A percentile compares a stretch with the other conserved stretches of the same genome.
Conservation (phyloP, 2,329 filamentous ascomycete genomes). For the Monosporascus sp. region DNA sequence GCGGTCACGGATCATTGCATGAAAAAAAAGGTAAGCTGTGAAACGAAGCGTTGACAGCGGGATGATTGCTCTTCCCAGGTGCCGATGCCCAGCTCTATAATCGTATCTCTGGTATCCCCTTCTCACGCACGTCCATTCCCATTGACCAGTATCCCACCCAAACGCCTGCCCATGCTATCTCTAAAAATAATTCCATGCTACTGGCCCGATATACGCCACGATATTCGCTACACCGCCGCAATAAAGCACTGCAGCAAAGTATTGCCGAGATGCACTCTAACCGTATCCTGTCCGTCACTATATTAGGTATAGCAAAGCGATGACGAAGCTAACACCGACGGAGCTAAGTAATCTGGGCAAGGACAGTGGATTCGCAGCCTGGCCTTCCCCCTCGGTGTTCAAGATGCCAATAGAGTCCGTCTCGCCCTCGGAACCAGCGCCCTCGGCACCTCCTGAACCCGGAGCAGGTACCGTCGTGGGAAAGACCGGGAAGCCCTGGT, state of each 20-base stretch:
- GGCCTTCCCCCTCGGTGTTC: not conserved
- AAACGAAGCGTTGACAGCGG: too few species aligned
- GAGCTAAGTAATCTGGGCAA: not conserved
- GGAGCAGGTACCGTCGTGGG: conserved; percentile 5
- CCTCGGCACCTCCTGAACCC: not conserved
- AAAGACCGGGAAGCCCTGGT: conserved; percentile 38
- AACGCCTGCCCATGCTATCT: too few species aligned
- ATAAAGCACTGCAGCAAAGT: not conserved
- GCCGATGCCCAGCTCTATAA: too few species aligned
- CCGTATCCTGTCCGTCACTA: not conserved
- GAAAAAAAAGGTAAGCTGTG: too few species aligned
- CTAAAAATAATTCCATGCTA: too few species aligned
- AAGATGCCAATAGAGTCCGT: not conserved
- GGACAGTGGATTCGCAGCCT: not conserved
- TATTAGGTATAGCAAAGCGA: not conserved
- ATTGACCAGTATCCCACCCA: too few species aligned
- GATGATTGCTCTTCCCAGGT: too few species aligned
- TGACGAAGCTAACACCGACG: not conserved
- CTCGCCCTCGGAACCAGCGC: not conserved
- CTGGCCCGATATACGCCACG: not conserved
- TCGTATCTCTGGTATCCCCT: too few species aligned
- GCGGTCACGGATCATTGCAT: too few species aligned
- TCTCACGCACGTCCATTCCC: too few species aligned
- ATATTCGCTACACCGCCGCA: not conserved
- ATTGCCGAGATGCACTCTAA: not conserved